Evolutionary conservation across 192 early-diverging fungal species (phyloP), one percentile per base, ranked within the genome.

Genomic region (Coemansia sp.): DNA sequence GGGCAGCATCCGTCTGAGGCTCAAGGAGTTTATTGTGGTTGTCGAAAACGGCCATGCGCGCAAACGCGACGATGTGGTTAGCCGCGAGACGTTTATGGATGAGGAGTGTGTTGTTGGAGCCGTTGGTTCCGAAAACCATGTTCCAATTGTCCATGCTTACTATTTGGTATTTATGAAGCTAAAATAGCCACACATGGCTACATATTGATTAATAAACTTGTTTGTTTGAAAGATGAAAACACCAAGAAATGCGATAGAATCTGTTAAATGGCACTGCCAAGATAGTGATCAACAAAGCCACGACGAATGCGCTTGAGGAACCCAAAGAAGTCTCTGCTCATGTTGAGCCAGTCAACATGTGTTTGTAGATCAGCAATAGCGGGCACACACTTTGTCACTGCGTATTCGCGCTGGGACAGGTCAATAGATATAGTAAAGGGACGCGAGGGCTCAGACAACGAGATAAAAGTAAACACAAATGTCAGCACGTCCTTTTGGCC

Each of bases 391-490:
- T 81, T 77, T 2, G 55, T 82, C 72, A 81, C 82, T 63, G 63
- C 49, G 82, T 86, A 90, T 25, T 81, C 81, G 47, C 75, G 71
- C 51, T 75, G 75, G 35, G 83, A 78, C 54, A 89, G 69, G 58
- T 89, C 86, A 4, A 91, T 49, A 0, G 84, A 83, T 35, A 91
- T 76, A 5, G 74, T 60, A 60, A 79, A 88, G 53, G 84, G 83
- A 76, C 71, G 70, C 14, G 55, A 43, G 1, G 79, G 79, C 22
- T 90, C 84, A 6, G 72, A 63, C 12, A 85, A 67, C 52, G 83
- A 84, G 37, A 92, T 87, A 50, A 84, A 80, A 4, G 88, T 89
- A 55, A 88, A 92, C 2, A 84, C 71, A 72, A 90, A 90, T 14
- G 75, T 78, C 58, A 91, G 82, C 15, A 83, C 58, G 41, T 88